Evolutionary conservation across 192 early-diverging fungal species (phyloP).

Genomic region (Dissophora ornata): DNA sequence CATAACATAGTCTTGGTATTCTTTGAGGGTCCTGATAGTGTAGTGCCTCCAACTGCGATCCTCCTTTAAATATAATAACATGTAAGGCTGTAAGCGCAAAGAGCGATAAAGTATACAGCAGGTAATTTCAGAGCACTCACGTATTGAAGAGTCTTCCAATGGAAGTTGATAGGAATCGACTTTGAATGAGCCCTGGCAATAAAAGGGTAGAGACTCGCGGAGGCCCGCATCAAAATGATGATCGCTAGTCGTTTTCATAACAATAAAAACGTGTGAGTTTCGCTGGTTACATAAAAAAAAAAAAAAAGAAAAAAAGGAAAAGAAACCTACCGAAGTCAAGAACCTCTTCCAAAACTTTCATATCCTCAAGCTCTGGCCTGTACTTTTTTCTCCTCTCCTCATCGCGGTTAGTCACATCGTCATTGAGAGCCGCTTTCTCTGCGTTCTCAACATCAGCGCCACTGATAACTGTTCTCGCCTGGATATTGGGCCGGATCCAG

Average conservation of each 20-base stretch:
- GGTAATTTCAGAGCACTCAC: slow-evolving; percentile 2
- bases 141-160: slow-evolving; percentile 29
- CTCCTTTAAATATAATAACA: no score
- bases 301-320: not conserved
- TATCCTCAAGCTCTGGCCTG: slow-evolving; percentile 31
- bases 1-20: slow-evolving; percentile 43
- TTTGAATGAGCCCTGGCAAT: slow-evolving; percentile 20
- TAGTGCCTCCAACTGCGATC: not conserved
- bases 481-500: slow-evolving; percentile 30
- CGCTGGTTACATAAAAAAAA: no score
- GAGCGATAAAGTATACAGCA: no score
- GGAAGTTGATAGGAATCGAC: slow-evolving; percentile 22
- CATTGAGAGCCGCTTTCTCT: not conserved
- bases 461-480: slow-evolving; percentile 22
- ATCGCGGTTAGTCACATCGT: not conserved
- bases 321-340: slow-evolving; percentile 39
- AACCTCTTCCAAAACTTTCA: slow-evolving; percentile 33
- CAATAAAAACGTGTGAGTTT: no score
- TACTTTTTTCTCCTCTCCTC: slow-evolving; percentile 8
- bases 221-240: slow-evolving; percentile 44
- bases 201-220: slow-evolving; percentile 32
- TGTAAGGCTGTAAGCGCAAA: no score
- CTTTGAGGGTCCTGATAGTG: slow-evolving; percentile 14
- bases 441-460: slow-evolving; percentile 34
- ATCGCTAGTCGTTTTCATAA: slow-evolving; percentile 1